Evolutionary conservation across 176 grass and related monocot species (phyloP), one percentile per base, ranked within the genome.

Genomic region (Avena eriantha): DNA sequence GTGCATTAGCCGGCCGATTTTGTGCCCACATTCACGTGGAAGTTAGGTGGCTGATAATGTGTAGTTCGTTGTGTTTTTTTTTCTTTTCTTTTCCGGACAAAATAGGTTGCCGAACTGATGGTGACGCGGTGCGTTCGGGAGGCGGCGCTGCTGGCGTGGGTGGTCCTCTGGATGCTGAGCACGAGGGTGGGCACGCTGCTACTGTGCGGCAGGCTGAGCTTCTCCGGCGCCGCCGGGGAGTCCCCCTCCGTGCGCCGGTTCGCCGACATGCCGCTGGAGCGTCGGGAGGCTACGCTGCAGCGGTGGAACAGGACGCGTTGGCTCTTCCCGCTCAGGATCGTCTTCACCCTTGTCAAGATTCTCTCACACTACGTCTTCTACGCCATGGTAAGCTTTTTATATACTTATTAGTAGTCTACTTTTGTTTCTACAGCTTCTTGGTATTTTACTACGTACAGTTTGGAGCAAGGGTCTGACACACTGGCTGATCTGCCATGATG

Each of bases 101-200:
- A 21, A 82, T 22, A 98, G 93, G 93, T 95, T 8, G 95, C 95
- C 46, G 91, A 98, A 77, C 33, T 93, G 46, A 41, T 95, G 86
- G 91, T 87, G 14, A 92, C 85, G 73, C 91, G 88, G 56, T 83
- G 88, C 76, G 67, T 87, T 3, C 69, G 50, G 34, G 93, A 92
- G 77, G 90, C 86, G 63, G 71, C 77, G 70, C 78, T 73, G 58
- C 85, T 96, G 88, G 76, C 82, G 49, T 91, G 86, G 82, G 58
- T 96, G 64, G 78, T 96, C 35, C 86, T 98, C 41, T 96, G 93
- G 93, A 34, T 87, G 39, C 93, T 98, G 50, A 90, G 86, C 81
- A 94, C 88, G 23, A 89, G 92, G 82, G 24, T 88, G 3, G 93
- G 96, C 41, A 95, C 96, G 45, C 86, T 98, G 53, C 36, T 93